Conservation (phyloP, 1,284 basidiomycete species). For the Moniliella sp. region DNA sequence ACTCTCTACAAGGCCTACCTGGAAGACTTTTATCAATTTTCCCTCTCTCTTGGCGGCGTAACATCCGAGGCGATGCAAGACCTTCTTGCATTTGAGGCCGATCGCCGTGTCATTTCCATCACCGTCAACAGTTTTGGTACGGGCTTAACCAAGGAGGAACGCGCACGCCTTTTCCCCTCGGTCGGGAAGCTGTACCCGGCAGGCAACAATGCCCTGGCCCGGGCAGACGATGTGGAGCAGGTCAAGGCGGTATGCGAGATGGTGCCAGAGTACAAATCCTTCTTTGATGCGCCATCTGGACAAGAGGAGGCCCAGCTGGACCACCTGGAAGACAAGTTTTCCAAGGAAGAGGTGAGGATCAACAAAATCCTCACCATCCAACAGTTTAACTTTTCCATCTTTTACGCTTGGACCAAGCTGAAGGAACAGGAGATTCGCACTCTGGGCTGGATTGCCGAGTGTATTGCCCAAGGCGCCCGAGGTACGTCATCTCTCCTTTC, state of each 20-base stretch:
- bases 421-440: constrained; percentile 98
- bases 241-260: constrained; percentile 69
- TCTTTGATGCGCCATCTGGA: constrained; percentile 53
- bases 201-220: constrained; percentile 78
- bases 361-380: constrained; percentile 29
- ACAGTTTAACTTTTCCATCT: constrained; percentile 29
- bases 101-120: constrained; percentile 87
- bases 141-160: constrained; percentile 77
- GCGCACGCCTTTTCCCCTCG: constrained; percentile 75
- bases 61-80: constrained; percentile 71
- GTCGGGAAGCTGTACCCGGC: constrained; percentile 84
- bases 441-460: constrained; percentile 84
- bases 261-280: constrained; percentile 67
- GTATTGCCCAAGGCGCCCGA: constrained; percentile 26
- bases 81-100: constrained; percentile 85
- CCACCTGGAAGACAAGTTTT: constrained; percentile 76
- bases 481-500: constrained; percentile 7
- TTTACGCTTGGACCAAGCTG: constrained; percentile 38
- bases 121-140: constrained; percentile 98
- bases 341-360: constrained; percentile 64
- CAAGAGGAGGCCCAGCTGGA: constrained; percentile 12
- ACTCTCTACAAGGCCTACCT: constrained; percentile 99
- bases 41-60: constrained; percentile 53
- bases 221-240: constrained; percentile 84
- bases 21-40: constrained; percentile 82